Base-by-base conservation (phyloP, 108 stramenopile genomes). In the Discostella pseudostelligera region DNA sequence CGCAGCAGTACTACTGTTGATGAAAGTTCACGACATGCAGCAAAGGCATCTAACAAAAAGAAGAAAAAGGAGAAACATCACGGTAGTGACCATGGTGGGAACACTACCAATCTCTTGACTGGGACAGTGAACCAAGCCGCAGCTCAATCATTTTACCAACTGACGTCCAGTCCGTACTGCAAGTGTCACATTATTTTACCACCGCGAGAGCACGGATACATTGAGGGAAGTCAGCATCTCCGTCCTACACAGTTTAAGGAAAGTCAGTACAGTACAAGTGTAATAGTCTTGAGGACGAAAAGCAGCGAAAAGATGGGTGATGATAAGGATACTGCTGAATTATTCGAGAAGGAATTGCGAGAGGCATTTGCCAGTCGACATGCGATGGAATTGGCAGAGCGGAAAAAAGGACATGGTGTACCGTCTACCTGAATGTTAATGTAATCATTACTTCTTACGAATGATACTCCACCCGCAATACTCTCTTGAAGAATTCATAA, bases 401-500 rank as follows among this genome's bases (percentile, higher is more conserved):
- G 82, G 26, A 59, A 51, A 14, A 35, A 54, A 35, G 53, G 53
- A n/a, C n/a, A n/a, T n/a, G n/a, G n/a, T n/a, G n/a, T n/a, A n/a
- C n/a, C n/a, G n/a, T n/a, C n/a, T n/a, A n/a, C n/a, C n/a, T n/a
- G n/a, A n/a, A n/a, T n/a, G n/a, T n/a, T n/a, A n/a, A n/a, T n/a
- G n/a, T n/a, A n/a, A n/a, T n/a, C n/a, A n/a, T n/a, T 48, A 48
- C 17, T 8, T 19, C 21, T 8, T 24, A 50, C 49, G 24, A 24
- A 50, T 24, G 49, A 50, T 24, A 20, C 28, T 86, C 61, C 29
- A 91, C 94, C 13, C 79, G 70, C 60, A 96, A 62, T 7, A 91
- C 55, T 29, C 70, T 65, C 44, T 94, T 81, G 66, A 98, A 96
- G 66, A 93, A 81, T 72, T 98, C 97, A 72, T 96, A 98, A 58